Conservation (phyloP, 2,329 filamentous ascomycete genomes). For the Pseudogymnoascus sp. region DNA sequence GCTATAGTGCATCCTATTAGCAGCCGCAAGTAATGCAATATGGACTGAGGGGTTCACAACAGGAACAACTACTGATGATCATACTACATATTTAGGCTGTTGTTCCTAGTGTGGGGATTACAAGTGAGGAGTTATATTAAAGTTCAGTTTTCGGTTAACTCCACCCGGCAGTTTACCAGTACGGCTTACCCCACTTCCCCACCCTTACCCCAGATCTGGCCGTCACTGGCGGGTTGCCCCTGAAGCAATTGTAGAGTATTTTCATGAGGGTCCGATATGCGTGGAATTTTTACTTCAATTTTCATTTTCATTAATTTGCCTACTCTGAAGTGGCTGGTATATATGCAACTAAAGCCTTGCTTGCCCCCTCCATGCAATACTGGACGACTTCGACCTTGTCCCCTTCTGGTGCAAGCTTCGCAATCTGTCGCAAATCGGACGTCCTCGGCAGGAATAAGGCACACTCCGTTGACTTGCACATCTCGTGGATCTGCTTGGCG, state of each 20-base stretch:
- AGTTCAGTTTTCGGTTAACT: background rate
- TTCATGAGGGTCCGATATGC: background rate
- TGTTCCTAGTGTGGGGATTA: background rate
- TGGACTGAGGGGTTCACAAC: background rate
- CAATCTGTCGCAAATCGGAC: slow-evolving; percentile 74
- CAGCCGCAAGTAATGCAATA: background rate
- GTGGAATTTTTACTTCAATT: background rate
- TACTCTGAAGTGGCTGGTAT: slow-evolving; percentile 34
- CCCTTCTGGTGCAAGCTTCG: slow-evolving; percentile 42
- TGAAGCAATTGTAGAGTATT: background rate
- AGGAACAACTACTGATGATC: background rate
- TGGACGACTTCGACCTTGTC: slow-evolving; percentile 68
- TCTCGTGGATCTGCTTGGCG: slow-evolving; percentile 52
- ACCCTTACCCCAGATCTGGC: background rate
- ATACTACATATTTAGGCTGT: background rate
- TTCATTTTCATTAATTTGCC: slow-evolving; percentile 2
- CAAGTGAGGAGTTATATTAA: slow-evolving; percentile 7
- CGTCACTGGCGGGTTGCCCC: background rate
- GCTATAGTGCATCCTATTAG: slow-evolving; percentile 2
- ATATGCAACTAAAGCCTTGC: slow-evolving; percentile 70
- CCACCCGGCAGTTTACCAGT: background rate
- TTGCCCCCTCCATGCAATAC: slow-evolving; percentile 85
- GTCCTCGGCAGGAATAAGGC: slow-evolving; percentile 82
- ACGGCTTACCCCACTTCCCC: background rate
- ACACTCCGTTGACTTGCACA: slow-evolving; percentile 53